A percentile compares a stretch with the other conserved stretches of the same genome.
Conservation (phyloP, 495 filamentous ascomycete genomes). For the Elaphomyces granulatus region DNA sequence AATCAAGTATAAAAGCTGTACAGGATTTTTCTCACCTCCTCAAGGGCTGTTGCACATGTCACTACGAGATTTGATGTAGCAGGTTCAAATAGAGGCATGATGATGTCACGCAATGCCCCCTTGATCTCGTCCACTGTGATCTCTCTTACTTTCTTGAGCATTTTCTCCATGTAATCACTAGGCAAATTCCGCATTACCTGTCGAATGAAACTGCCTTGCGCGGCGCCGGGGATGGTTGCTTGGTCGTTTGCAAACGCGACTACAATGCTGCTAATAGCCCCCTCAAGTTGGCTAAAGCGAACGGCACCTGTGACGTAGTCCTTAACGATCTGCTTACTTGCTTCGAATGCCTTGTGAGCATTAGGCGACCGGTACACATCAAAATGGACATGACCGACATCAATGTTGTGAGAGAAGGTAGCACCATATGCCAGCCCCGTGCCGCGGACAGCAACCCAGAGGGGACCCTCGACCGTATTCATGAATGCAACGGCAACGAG, state of each 20-base stretch:
- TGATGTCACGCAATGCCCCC: conserved; percentile 53
- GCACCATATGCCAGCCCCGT: conserved; percentile 85
- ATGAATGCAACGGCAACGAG: conserved; percentile 82
- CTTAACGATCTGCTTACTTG: conserved; percentile 58
- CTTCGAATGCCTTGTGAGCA: conserved; percentile 70
- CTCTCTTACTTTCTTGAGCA: conserved; percentile 60
- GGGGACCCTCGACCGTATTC: conserved; percentile 82
- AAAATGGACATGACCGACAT: conserved; percentile 67
- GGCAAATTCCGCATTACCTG: conserved; percentile 63
- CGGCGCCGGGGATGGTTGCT: conserved; percentile 64
- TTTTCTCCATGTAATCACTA: conserved; percentile 61
- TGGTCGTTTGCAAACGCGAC: conserved; percentile 75
- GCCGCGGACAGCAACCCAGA: conserved; percentile 85
- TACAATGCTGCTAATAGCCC: conserved; percentile 78
- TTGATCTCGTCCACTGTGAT: conserved; percentile 68
- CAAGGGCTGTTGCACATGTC: conserved; percentile 75
- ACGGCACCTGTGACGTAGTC: conserved; percentile 45
- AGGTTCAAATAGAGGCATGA: conserved; percentile 66
- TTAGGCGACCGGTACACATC: conserved; percentile 81
- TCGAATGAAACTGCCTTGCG: conserved; percentile 64
- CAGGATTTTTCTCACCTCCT: conserved; percentile 61
- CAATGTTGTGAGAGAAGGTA: conserved; percentile 55
- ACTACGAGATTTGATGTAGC: conserved; percentile 68
- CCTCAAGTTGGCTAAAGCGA: conserved; percentile 73
- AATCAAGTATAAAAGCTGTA: too few species aligned